Conservation (phyloP, 768 basidiomycete species). For the Naganishia friedmannii region DNA sequence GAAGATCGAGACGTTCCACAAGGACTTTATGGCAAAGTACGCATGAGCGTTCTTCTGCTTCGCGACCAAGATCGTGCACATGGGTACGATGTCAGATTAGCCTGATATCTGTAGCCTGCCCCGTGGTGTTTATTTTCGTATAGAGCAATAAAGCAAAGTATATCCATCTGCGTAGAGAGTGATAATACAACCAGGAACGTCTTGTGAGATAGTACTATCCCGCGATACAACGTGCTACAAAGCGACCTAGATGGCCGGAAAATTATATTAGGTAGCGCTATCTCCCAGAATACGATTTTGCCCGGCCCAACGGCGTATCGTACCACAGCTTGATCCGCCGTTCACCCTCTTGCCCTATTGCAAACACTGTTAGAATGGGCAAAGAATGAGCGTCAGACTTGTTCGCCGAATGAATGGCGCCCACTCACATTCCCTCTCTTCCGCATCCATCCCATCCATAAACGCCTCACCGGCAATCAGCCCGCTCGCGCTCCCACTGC, state of each 20-base stretch:
- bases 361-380: conserved; percentile 63
- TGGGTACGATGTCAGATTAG: neutral
- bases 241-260: neutral
- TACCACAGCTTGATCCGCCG: conserved; percentile 78
- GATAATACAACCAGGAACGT: neutral
- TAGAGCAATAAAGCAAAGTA: neutral
- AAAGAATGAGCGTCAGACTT: too few relatives aligned
- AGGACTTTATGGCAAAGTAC: conserved; percentile 59
- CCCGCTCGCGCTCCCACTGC: conserved; percentile 60
- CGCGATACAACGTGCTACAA: conserved; percentile 3
- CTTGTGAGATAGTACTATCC: neutral
- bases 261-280: neutral
- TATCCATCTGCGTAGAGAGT: neutral
- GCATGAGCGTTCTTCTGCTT: conserved; percentile 67
- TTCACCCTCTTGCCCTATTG: conserved; percentile 76
- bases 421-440: conserved; percentile 81
- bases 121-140: neutral
- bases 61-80: conserved; percentile 46
- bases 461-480: conserved; percentile 67
- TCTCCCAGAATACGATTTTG: conserved; percentile 20
- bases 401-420: too few relatives aligned
- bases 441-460: conserved; percentile 85
- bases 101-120: neutral
- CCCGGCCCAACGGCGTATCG: conserved; percentile 53
- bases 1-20: conserved; percentile 74